Conservation (phyloP, 257 asterid genomes). For the Coffea canephora region DNA sequence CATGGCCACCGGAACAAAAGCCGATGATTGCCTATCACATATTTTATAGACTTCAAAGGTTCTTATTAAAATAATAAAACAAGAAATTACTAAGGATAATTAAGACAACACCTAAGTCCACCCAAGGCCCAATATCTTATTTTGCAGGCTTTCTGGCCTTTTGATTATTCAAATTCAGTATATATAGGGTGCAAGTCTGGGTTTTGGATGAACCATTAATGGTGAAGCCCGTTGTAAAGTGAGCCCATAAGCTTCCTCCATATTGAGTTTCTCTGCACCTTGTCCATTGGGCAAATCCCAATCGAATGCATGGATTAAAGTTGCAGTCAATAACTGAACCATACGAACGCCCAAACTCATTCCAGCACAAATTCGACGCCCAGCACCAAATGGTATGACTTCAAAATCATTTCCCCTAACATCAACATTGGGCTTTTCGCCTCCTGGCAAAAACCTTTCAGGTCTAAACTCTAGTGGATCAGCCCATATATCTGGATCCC, state of each 20-base stretch:
- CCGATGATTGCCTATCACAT: too few relatives aligned
- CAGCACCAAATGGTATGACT: slow-evolving; percentile 88
- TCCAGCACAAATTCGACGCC: slow-evolving; percentile 86
- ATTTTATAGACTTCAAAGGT: too few relatives aligned
- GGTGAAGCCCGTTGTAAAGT: slow-evolving; percentile 70
- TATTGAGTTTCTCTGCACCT: slow-evolving; percentile 36
- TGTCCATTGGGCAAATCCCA: slow-evolving; percentile 53
- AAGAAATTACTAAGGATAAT: too few relatives aligned
- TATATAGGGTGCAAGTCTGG: slow-evolving; percentile 50
- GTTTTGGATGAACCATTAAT: slow-evolving; percentile 49
- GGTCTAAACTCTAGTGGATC: slow-evolving; percentile 70
- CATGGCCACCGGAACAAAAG: too few relatives aligned
- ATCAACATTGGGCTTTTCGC: slow-evolving; percentile 61
- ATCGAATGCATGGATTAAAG: slow-evolving; percentile 69
- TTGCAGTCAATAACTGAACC: slow-evolving; percentile 71
- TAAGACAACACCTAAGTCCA: too few relatives aligned
- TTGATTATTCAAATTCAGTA: not conserved
- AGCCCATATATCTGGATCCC: slow-evolving; percentile 66
- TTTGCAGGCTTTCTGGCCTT: not conserved
- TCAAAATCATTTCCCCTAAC: slow-evolving; percentile 75
- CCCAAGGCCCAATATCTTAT: too few relatives aligned
- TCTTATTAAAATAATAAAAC: too few relatives aligned
- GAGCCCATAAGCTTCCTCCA: slow-evolving; percentile 91
- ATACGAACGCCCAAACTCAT: slow-evolving; percentile 70
- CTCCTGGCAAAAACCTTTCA: slow-evolving; percentile 54